Evolutionary conservation across 176 grass and related monocot species (phyloP), one percentile per base, ranked within the genome.

Genomic region (Alloteropsis semialata): DNA sequence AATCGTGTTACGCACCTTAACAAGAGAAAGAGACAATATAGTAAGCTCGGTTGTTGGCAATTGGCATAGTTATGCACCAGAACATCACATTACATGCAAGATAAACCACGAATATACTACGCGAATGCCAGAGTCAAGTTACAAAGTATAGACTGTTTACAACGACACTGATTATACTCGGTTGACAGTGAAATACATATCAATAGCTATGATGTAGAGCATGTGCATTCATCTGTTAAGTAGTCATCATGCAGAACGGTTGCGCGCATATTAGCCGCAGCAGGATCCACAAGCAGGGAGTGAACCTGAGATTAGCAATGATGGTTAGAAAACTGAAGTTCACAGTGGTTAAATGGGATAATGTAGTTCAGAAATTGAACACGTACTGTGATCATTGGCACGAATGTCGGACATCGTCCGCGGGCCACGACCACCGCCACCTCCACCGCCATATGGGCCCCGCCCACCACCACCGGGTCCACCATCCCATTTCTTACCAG

Each of bases 251-350:
- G 33, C 13, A 33, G 33, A 50, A 34, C 34, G 24, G 13, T 21
- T 57, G 57, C 2, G 24, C 8, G n/a, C 43, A 81, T 27, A 29
- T 86, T 74, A 96, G 39, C 96, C 93, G 64, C 96, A 99, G 93
- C 96, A 99, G 51, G 96, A 99, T 57, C 96, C 96, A 66, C 96
- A 99, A 49, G 93, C 96, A 77, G 96, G 96, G 49, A 99, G 91
- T 57, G 93, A 91, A 94, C 87, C 96, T 99, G 83, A 58, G 92
- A 94, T 82, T 81, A 32, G 10, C 34, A 44, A 38, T 14, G 15
- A 60, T 17, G 18, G 49, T 79, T 79, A 81, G 39, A 57, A 80
- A 64, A 68, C 67, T 62, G 16, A 57, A 16, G 48, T 42, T 51
- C 34, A 33, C 19, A 34, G 21, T 53, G 34, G 63, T 44, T 9